Conservation (phyloP, 176 grass and related monocot genomes). For the Ananas comosus region DNA sequence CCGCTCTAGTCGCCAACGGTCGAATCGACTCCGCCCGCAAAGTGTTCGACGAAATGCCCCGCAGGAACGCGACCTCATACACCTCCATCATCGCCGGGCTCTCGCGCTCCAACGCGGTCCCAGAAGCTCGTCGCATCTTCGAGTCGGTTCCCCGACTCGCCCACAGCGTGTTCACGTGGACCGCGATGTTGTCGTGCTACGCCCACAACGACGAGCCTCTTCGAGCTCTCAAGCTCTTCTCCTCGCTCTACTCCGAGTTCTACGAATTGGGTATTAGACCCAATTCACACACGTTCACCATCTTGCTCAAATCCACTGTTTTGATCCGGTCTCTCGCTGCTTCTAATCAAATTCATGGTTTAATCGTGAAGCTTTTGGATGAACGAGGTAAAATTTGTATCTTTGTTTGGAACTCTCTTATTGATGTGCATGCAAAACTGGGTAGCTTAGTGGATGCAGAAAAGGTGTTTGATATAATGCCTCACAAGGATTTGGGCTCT, state of each 20-base stretch:
- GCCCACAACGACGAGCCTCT: conserved; percentile 28
- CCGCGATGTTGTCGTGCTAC: conserved; percentile 46
- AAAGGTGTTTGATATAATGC: conserved; percentile 31
- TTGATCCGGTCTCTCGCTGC: conserved; percentile 16
- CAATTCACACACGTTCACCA: conserved; percentile 38
- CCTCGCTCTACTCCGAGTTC: conserved; percentile 29
- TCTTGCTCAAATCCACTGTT: conserved; percentile 38
- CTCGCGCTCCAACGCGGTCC: conserved; percentile 10
- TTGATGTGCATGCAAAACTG: conserved; percentile 36
- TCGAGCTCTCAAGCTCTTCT: conserved; percentile 28
- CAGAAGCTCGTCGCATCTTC: conserved; percentile 28
- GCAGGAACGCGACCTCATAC: conserved; percentile 45
- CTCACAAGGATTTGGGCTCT: conserved; percentile 34
- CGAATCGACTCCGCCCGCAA: conserved; percentile 18
- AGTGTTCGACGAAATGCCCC: conserved; percentile 39
- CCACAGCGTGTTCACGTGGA: conserved; percentile 50
- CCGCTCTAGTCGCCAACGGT: conserved; percentile 27
- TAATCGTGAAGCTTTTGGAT: conserved; percentile 36
- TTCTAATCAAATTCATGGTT: conserved; percentile 27
- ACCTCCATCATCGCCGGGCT: conserved; percentile 41
- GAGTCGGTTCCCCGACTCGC: conserved; percentile 19
- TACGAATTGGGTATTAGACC: conserved; percentile 20
- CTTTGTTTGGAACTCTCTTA: conserved; percentile 48
- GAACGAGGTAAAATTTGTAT: not conserved
- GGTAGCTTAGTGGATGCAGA: conserved; percentile 29